Conservation (phyloP, 139 green algal genomes). For the Eudorina sp. region DNA sequence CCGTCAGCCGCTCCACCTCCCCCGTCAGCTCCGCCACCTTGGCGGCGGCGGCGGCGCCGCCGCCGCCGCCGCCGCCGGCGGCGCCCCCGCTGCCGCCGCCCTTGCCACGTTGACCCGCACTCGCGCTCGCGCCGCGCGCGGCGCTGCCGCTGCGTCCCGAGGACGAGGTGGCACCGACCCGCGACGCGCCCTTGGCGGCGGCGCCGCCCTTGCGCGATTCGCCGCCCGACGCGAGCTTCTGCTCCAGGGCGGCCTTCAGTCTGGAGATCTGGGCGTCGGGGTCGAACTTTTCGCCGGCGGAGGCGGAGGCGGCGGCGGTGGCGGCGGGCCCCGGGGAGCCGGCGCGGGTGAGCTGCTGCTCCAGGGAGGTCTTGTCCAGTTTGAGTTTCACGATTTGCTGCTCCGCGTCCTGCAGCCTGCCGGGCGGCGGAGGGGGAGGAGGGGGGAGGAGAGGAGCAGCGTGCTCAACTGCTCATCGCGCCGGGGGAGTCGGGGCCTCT, state of each 20-base stretch:
- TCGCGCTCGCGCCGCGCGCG: too few relatives aligned
- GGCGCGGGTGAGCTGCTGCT: neutral
- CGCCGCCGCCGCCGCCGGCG: neutral
- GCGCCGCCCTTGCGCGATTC: neutral
- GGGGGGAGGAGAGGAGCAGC: too few relatives aligned
- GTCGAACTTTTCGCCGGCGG: neutral
- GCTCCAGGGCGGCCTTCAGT: constrained; percentile 5
- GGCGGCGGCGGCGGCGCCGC: neutral
- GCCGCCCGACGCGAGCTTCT: neutral
- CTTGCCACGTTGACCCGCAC: too few relatives aligned
- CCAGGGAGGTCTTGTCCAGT: neutral
- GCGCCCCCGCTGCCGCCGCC: neutral
- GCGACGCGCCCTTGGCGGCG: neutral
- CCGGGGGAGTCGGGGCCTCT: too few relatives aligned
- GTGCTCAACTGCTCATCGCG: too few relatives aligned
- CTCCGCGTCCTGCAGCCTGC: constrained; percentile 26
- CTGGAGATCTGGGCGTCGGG: neutral
- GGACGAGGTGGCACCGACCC: too few relatives aligned
- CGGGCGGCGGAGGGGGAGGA: neutral
- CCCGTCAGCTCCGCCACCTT: constrained; percentile 17
- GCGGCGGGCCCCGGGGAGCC: neutral
- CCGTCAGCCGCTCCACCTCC: neutral
- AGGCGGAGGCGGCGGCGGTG: neutral
- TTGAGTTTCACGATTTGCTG: neutral
- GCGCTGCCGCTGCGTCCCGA: neutral